These are phyloP conservation scores for Poa annua DNA, from an alignment of 176 grass and related monocot species.

Conservation along the genomic window DNA sequence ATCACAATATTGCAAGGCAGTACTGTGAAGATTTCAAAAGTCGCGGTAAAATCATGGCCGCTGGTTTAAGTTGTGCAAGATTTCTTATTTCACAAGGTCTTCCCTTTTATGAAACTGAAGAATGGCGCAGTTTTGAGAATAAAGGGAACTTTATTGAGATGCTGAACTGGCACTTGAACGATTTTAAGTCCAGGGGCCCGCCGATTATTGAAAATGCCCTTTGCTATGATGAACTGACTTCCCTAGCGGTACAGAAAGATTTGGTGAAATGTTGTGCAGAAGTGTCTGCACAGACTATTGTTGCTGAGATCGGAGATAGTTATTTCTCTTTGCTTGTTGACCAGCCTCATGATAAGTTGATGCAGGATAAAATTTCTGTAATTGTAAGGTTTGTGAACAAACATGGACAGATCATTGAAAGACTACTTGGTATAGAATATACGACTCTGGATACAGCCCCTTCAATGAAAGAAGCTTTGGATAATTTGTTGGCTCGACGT, in stretches of 20 bases:
- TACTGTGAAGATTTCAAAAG: constrained; percentile 13
- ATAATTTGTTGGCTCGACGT: background rate
- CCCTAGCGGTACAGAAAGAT: background rate
- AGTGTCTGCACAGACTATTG: background rate
- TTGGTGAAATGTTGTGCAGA: constrained; percentile 15
- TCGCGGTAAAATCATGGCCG: background rate
- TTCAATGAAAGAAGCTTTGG: background rate
- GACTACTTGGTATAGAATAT: background rate
- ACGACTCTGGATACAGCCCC: background rate
- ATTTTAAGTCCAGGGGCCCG: background rate
- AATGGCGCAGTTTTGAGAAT: background rate
- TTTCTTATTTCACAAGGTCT: constrained; percentile 4
- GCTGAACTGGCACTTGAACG: background rate
- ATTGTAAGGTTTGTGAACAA: constrained; percentile 24
- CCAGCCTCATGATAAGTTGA: constrained; percentile 12
- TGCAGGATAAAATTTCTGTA: background rate
- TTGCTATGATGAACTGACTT: constrained; percentile 6
- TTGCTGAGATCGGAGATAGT: constrained; percentile 22
- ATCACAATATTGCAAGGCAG: constrained; percentile 6
- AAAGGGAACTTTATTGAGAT: constrained; percentile 6
- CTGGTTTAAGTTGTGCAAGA: background rate
- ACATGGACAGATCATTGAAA: background rate
- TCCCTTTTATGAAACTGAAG: background rate
- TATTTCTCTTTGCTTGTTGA: background rate
- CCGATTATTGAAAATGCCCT: background rate